These are phyloP conservation scores for Trypanosoma platydactyli DNA, from an alignment of 208 protist species.

Conservation along the genomic window DNA sequence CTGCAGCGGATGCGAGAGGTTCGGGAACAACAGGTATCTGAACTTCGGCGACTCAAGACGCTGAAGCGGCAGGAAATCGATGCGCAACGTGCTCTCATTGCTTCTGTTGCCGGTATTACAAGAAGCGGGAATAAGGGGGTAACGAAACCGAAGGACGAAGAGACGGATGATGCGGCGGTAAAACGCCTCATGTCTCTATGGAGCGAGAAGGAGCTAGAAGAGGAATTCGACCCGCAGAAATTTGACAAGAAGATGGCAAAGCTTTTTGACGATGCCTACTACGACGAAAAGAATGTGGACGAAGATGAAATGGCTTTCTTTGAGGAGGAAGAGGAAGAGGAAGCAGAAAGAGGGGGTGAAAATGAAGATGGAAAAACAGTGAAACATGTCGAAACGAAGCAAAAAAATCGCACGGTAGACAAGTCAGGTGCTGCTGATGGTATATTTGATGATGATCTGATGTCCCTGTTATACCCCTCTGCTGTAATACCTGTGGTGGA, in stretches of 20 bases:
- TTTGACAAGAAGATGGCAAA: conserved; percentile 88
- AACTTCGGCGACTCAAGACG: conserved; percentile 89
- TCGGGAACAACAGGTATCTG: conserved; percentile 67
- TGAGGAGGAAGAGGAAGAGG: conserved; percentile 61
- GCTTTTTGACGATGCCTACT: conserved; percentile 88
- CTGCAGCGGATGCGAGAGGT: conserved; percentile 66
- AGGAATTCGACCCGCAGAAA: conserved; percentile 82
- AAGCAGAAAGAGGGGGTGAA: neutral
- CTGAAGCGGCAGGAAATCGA: conserved; percentile 90
- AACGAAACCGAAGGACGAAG: conserved; percentile 24
- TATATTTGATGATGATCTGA: conserved; percentile 29
- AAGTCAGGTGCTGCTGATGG: neutral
- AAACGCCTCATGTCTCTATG: conserved; percentile 62
- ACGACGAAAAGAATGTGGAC: conserved; percentile 83
- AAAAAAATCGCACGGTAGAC: neutral
- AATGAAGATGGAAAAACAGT: conserved; percentile 25
- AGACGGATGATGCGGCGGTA: conserved; percentile 56
- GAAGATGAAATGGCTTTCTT: conserved; percentile 86
- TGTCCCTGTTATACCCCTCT: conserved; percentile 69
- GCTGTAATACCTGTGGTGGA: conserved; percentile 43
- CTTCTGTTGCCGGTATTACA: conserved; percentile 64
- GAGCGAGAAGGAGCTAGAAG: conserved; percentile 81
- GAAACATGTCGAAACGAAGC: neutral
- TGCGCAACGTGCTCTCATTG: conserved; percentile 77
- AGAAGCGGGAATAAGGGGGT: conserved; percentile 19